Conservation (phyloP, 2,329 filamentous ascomycete species). For the Penicillium freii region DNA sequence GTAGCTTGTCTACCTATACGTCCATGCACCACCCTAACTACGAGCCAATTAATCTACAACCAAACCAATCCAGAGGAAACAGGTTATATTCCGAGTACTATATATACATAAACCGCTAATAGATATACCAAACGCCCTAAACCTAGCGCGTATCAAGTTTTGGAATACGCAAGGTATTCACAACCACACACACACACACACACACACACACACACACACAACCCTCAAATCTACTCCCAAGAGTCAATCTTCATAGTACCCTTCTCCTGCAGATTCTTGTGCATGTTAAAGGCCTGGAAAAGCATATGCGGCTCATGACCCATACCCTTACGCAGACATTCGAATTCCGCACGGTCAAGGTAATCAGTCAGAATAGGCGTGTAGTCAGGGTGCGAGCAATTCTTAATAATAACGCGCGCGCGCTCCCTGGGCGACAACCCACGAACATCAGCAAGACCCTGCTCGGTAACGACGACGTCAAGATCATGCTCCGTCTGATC, state of each 20-base stretch:
- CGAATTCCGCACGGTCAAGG: constrained; percentile 79
- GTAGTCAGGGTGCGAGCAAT: constrained; percentile 84
- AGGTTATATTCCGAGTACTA: background rate
- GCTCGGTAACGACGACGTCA: constrained; percentile 78
- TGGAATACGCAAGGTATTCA: background rate
- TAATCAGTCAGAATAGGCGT: constrained; percentile 77
- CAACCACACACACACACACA: background rate
- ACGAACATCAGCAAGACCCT: constrained; percentile 79
- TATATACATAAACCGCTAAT: constrained; percentile 13
- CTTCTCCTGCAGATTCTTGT: constrained; percentile 75
- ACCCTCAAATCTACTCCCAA: constrained; percentile 50
- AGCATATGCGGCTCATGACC: constrained; percentile 86
- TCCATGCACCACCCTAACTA: background rate
- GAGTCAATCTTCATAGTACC: constrained; percentile 83
- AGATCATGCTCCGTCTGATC: constrained; percentile 93
- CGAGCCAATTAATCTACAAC: background rate
- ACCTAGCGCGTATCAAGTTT: background rate
- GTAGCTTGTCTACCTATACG: too few relatives aligned
- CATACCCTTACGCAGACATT: constrained; percentile 82
- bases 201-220: background rate
- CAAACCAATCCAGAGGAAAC: background rate
- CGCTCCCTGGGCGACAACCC: constrained; percentile 77
- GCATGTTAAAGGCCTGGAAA: constrained; percentile 86
- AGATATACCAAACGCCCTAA: constrained; percentile 6
- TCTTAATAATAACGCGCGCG: constrained; percentile 79